Evolutionary conservation across 495 filamentous ascomycete genomes (phyloP).

Genomic region (Niebla homalea): DNA sequence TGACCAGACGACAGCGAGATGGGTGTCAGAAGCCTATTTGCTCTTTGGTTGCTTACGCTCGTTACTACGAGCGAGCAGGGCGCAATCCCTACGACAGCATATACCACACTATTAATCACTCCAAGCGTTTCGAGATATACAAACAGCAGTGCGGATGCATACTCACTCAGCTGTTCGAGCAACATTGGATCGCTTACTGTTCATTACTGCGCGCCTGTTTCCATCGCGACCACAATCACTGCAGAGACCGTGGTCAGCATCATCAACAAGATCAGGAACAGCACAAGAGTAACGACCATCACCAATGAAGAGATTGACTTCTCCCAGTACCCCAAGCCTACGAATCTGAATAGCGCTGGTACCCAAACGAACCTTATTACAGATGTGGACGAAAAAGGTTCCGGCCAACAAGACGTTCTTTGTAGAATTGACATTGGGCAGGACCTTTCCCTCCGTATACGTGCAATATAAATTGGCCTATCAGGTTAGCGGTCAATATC

Average conservation of each 20-base stretch:
- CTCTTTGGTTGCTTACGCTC: neutral
- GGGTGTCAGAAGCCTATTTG: no score
- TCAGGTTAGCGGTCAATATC: no score
- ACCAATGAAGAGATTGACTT: neutral
- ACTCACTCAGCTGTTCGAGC: neutral
- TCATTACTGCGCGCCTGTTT: neutral
- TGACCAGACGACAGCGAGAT: neutral
- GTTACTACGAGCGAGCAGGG: no score
- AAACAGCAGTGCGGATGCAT: neutral
- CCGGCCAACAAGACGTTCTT: neutral
- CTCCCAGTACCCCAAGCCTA: neutral
- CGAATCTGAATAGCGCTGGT: neutral
- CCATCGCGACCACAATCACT: neutral
- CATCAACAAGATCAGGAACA: neutral
- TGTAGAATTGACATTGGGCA: neutral
- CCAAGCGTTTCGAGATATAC: neutral
- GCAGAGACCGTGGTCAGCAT: neutral
- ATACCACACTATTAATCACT: neutral
- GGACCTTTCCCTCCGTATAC: neutral
- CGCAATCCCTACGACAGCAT: neutral
- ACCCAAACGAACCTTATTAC: neutral
- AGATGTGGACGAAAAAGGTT: neutral
- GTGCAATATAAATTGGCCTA: neutral
- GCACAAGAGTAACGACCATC: neutral
- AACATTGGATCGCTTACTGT: neutral